Conservation (phyloP, 768 basidiomycete species). For the Phylloporus sp. region DNA sequence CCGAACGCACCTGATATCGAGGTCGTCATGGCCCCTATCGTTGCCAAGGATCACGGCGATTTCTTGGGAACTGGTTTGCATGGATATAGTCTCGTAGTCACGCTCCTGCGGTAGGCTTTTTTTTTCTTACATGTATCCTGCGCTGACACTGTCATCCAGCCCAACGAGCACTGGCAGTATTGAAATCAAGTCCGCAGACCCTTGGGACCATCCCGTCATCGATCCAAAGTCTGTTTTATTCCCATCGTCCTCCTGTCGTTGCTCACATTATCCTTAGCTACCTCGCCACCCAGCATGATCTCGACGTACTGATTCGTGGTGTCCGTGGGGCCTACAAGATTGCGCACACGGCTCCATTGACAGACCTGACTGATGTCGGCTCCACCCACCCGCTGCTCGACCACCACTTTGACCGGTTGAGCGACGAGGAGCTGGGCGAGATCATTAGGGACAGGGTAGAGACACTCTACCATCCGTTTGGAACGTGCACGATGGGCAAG, state of each 20-base stretch:
- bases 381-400: conserved; percentile 31
- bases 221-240: conserved; percentile 37
- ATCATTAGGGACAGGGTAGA: conserved; percentile 32
- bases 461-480: conserved; percentile 42
- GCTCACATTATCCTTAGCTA: conserved; percentile 31
- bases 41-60: background rate
- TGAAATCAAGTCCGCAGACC: conserved; percentile 36
- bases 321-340: conserved; percentile 36
- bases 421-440: conserved; percentile 33
- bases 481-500: conserved; percentile 35
- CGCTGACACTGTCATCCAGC: conserved; percentile 20
- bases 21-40: conserved; percentile 16
- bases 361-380: conserved; percentile 31
- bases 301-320: conserved; percentile 38
- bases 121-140: background rate
- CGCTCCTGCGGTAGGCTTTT: conserved; percentile 24
- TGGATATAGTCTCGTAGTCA: conserved; percentile 16
- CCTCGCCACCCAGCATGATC: conserved; percentile 37
- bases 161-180: conserved; percentile 42
- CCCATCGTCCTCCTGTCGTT: background rate
- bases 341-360: conserved; percentile 35
- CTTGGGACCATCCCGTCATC: conserved; percentile 39
- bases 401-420: conserved; percentile 31
- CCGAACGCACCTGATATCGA: conserved; percentile 30
- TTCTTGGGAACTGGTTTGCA: conserved; percentile 3